phyloP scores from a whole-genome alignment of 1,139 yeast genomes.

The Debaryomyces psychrophilus region DNA sequence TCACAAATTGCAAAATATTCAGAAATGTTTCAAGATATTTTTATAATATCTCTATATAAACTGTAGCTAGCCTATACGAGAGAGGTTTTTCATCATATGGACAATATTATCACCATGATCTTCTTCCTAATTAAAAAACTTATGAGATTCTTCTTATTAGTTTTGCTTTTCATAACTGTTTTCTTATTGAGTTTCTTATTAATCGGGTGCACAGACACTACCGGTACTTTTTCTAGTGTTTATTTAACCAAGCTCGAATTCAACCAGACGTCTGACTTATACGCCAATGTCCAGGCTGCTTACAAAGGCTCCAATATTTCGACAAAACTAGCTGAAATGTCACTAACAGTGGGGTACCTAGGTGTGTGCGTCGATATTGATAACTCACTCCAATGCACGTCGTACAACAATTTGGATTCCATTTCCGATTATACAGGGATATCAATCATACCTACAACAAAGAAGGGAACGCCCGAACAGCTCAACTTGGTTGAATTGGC shows the following conservation, averaged over 20 bases:
- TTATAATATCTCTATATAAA: not conserved
- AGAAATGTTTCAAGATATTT: constrained; percentile 1
- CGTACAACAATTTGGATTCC: constrained; percentile 27
- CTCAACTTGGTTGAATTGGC: constrained; percentile 49
- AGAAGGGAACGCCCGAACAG: constrained; percentile 26
- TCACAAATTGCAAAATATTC: not conserved
- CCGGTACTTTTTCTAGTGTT: constrained; percentile 45
- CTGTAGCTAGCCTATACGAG: not conserved
- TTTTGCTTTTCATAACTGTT: constrained; percentile 39
- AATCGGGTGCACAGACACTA: constrained; percentile 50
- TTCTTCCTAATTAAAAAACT: constrained; percentile 10
- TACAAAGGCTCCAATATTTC: constrained; percentile 26
- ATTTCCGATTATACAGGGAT: constrained; percentile 31
- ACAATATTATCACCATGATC: constrained; percentile 2
- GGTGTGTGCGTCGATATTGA: constrained; percentile 48
- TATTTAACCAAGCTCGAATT: constrained; percentile 50
- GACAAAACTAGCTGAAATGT: constrained; percentile 31
- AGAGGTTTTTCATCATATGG: not conserved
- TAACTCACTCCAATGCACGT: constrained; percentile 34
- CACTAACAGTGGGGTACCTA: constrained; percentile 53
- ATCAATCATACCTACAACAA: constrained; percentile 19
- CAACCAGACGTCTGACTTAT: constrained; percentile 45
- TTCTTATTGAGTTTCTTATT: constrained; percentile 54
- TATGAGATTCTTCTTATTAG: constrained; percentile 18
- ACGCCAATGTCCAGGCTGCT: constrained; percentile 35